These are phyloP conservation scores for Debaryomyces robertsiae DNA, from an alignment of 1,139 yeast species.

Conservation along the genomic window DNA sequence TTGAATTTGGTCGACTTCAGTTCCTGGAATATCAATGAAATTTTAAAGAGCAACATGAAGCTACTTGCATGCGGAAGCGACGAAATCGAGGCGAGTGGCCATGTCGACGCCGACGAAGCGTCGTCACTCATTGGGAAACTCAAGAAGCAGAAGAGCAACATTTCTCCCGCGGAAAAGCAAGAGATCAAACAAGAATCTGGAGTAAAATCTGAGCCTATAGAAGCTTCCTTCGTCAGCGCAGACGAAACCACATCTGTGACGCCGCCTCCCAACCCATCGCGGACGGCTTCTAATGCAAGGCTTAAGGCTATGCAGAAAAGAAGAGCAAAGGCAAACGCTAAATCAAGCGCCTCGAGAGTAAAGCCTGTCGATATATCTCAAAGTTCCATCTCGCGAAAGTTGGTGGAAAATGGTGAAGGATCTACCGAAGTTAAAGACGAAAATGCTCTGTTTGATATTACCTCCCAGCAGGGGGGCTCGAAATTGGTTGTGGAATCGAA, in stretches of 20 bases:
- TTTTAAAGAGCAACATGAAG: slow-evolving; percentile 69
- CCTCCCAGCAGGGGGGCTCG: slow-evolving; percentile 79
- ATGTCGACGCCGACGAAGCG: slow-evolving; percentile 23
- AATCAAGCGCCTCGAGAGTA: slow-evolving; percentile 52
- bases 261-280: slow-evolving; percentile 19
- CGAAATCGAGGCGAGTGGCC: slow-evolving; percentile 27
- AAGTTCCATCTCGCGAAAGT: slow-evolving; percentile 68
- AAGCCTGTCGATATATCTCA: slow-evolving; percentile 76
- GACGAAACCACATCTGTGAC: slow-evolving; percentile 15
- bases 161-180: slow-evolving; percentile 6
- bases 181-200: slow-evolving; percentile 7
- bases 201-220: slow-evolving; percentile 13
- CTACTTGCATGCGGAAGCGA: slow-evolving; percentile 71
- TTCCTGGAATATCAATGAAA: slow-evolving; percentile 63
- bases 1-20: slow-evolving; percentile 58
- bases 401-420: slow-evolving; percentile 41
- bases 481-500: slow-evolving; percentile 84
- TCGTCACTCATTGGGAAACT: slow-evolving; percentile 31
- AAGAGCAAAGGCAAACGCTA: slow-evolving; percentile 81
- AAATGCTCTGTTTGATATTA: slow-evolving; percentile 52
- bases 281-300: slow-evolving; percentile 66
- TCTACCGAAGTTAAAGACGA: slow-evolving; percentile 20
- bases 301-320: slow-evolving; percentile 93
- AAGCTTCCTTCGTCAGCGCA: slow-evolving; percentile 12
- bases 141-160: slow-evolving; percentile 39